phyloP scores from a whole-genome alignment of 2,329 filamentous ascomycete species.

The Colletotrichum sp. region DNA sequence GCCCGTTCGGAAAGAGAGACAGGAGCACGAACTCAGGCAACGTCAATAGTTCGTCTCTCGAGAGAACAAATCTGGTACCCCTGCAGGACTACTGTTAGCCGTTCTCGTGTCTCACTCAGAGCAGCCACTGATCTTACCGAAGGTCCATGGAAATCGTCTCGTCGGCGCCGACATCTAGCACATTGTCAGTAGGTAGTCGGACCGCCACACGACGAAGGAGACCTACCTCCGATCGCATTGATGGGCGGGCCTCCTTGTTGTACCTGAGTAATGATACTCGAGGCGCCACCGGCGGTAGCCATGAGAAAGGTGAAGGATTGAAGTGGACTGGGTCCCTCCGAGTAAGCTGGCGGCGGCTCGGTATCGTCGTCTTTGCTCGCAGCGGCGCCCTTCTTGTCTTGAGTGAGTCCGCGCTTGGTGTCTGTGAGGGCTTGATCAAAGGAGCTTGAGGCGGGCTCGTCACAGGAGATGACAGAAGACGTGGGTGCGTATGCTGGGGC shows the following conservation, averaged over 20 bases:
- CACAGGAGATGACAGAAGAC: slow-evolving; percentile 41
- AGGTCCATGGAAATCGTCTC: slow-evolving; percentile 96
- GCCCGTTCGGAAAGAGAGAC: slow-evolving; percentile 97
- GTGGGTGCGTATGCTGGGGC: slow-evolving; percentile 62
- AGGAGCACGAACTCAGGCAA: slow-evolving; percentile 96
- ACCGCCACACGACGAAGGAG: background rate
- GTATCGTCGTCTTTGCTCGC: slow-evolving; percentile 80
- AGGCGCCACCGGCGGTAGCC: slow-evolving; percentile 94
- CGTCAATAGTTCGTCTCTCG: slow-evolving; percentile 91
- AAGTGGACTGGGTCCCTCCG: slow-evolving; percentile 91
- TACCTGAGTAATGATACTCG: slow-evolving; percentile 99
- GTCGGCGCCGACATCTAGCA: slow-evolving; percentile 78
- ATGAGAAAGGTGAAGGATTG: slow-evolving; percentile 95
- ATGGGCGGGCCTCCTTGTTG: slow-evolving; percentile 91
- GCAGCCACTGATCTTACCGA: slow-evolving; percentile 62
- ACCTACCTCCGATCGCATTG: slow-evolving; percentile 83
- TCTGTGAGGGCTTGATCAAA: slow-evolving; percentile 66
- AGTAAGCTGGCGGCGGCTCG: slow-evolving; percentile 95
- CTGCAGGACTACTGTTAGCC: slow-evolving; percentile 51
- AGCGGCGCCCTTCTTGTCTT: slow-evolving; percentile 78
- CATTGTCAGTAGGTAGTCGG: background rate
- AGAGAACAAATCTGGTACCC: slow-evolving; percentile 91
- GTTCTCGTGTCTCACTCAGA: too few relatives aligned
- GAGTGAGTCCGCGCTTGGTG: slow-evolving; percentile 84
- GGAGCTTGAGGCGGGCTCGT: slow-evolving; percentile 34